A percentile compares a stretch with the other conserved stretches of the same genome.
These are phyloP conservation scores for Plicaturopsis crispa DNA, from an alignment of 768 basidiomycete genomes.

Conservation along the genomic window DNA sequence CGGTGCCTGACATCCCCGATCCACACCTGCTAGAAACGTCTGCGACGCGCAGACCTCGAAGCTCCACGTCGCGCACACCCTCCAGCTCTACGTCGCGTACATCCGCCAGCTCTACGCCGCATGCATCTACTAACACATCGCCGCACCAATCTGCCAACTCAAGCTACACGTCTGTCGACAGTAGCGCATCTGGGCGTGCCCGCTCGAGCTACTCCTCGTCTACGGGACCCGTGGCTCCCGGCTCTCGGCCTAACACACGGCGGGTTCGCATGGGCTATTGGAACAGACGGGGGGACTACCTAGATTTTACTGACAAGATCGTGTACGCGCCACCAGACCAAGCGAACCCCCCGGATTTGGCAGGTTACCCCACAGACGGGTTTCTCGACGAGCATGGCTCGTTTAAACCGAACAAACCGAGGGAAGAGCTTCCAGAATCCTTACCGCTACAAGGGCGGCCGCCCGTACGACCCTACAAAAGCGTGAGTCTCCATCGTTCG, in stretches of 20 bases:
- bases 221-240: too few species aligned
- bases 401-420: not conserved
- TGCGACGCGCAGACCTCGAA: too few species aligned
- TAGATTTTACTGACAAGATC: conserved; percentile 45
- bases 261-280: conserved; percentile 53
- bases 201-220: too few species aligned
- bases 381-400: not conserved
- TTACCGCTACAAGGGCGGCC: not conserved
- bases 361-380: conserved; percentile 39
- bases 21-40: conserved; percentile 1
- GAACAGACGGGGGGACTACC: conserved; percentile 72
- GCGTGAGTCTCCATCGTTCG: not conserved
- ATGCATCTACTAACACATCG: too few species aligned
- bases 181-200: too few species aligned
- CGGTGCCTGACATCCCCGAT: conserved; percentile 1
- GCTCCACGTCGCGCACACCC: too few species aligned
- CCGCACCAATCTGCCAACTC: too few species aligned
- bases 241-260: too few species aligned
- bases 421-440: not conserved
- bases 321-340: conserved; percentile 56
- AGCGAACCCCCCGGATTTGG: conserved; percentile 56
- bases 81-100: too few species aligned
- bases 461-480: not conserved
- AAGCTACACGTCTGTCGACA: too few species aligned
- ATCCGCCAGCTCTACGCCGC: too few species aligned